Conservation (phyloP, 1,284 basidiomycete species). For the Microbotryum saponariae region DNA sequence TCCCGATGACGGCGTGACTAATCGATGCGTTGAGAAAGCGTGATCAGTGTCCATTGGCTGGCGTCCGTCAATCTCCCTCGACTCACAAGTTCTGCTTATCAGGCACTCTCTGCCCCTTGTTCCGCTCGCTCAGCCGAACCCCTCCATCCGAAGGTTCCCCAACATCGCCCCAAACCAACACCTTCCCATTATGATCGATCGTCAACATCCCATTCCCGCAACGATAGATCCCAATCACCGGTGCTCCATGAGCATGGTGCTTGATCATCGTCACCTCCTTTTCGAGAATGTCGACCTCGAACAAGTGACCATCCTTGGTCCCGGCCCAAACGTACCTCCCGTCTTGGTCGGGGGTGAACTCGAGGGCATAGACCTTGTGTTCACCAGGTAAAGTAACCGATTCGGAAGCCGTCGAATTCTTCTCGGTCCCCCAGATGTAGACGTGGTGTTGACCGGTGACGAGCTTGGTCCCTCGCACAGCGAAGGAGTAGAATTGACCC, state of each 20-base stretch:
- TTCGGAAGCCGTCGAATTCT: slow-evolving; percentile 50
- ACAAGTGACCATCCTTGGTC: slow-evolving; percentile 75
- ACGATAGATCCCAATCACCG: slow-evolving; percentile 65
- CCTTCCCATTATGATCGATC: slow-evolving; percentile 74
- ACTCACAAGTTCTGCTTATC: slow-evolving; percentile 66
- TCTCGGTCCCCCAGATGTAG: slow-evolving; percentile 30
- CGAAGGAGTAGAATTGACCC: slow-evolving; percentile 22
- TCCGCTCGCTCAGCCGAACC: slow-evolving; percentile 43
- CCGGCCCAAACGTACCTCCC: slow-evolving; percentile 67
- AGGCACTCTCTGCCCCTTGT: slow-evolving; percentile 61
- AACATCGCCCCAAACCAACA: slow-evolving; percentile 52
- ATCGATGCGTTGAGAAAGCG: too few species aligned
- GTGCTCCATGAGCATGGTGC: slow-evolving; percentile 55
- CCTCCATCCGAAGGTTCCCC: slow-evolving; percentile 38
- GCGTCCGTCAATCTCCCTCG: too few species aligned
- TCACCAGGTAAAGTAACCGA: slow-evolving; percentile 38
- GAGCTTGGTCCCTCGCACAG: slow-evolving; percentile 28
- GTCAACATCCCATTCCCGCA: slow-evolving; percentile 62
- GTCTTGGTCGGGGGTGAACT: slow-evolving; percentile 49
- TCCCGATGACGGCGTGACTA: slow-evolving; percentile 56
- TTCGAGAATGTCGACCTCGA: slow-evolving; percentile 65
- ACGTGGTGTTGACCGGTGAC: slow-evolving; percentile 28
- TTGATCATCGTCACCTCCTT: slow-evolving; percentile 54
- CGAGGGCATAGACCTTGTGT: slow-evolving; percentile 62
- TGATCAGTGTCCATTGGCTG: too few species aligned